Evolutionary conservation across 129 eudicot genomes (phyloP).

Genomic region (Cynara cardunculus): DNA sequence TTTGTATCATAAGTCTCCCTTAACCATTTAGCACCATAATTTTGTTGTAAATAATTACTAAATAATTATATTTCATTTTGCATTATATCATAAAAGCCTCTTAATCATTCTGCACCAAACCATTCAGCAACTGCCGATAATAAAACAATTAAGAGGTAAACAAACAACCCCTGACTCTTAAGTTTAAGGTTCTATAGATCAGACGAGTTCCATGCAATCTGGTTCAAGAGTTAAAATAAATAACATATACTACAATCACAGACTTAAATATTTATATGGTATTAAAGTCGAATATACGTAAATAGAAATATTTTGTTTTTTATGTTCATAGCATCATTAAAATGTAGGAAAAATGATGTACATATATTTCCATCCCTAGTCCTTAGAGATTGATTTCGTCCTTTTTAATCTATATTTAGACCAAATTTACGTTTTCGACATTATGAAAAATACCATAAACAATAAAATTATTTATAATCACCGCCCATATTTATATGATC

Average conservation of each 20-base stretch:
- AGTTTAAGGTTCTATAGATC: too few relatives aligned
- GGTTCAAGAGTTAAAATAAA: not conserved
- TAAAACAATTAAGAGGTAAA: too few relatives aligned
- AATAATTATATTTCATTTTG: too few relatives aligned
- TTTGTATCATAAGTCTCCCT: too few relatives aligned
- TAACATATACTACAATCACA: not conserved
- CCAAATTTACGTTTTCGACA: not conserved
- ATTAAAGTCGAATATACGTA: not conserved
- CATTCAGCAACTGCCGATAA: too few relatives aligned
- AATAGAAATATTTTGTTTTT: not conserved
- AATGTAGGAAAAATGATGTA: not conserved
- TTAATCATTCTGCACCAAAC: too few relatives aligned
- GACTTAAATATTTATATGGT: not conserved
- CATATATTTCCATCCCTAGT: not conserved
- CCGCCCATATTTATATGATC: not conserved
- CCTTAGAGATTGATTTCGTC: not conserved
- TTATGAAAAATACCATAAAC: not conserved
- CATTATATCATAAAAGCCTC: too few relatives aligned
- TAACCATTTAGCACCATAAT: too few relatives aligned
- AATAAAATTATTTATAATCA: not conserved
- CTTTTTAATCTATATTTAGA: not conserved
- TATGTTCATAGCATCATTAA: not conserved
- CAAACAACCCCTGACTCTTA: too few relatives aligned
- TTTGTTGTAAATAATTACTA: too few relatives aligned
- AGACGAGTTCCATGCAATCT: not conserved